Percentiles rank a stretch among this genome's conserved stretches.
These are phyloP conservation scores for Persicaria tinctoria DNA, from an alignment of 148 eudicot species.

Conservation along the genomic window DNA sequence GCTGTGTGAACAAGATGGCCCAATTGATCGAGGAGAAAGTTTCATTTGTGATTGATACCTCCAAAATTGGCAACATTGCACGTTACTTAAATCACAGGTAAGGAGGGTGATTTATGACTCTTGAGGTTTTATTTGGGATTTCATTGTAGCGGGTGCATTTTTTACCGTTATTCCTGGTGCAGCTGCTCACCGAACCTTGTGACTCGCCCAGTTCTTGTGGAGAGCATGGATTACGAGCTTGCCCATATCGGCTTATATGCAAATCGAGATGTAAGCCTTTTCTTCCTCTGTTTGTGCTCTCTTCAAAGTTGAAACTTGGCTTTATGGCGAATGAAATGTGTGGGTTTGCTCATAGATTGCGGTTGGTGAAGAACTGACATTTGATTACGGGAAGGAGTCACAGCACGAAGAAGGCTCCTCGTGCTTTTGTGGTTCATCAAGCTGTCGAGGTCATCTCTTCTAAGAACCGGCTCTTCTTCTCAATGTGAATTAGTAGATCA, in stretches of 20 bases:
- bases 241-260: constrained; percentile 87
- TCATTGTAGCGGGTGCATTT: background rate
- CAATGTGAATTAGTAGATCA: too few species aligned
- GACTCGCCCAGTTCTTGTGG: constrained; percentile 78
- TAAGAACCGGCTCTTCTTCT: constrained; percentile 16
- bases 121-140: background rate
- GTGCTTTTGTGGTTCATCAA: constrained; percentile 66
- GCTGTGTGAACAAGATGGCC: constrained; percentile 42
- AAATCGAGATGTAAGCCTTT: constrained; percentile 65
- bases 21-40: constrained; percentile 44
- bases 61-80: constrained; percentile 79
- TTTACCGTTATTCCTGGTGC: constrained; percentile 18
- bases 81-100: constrained; percentile 95
- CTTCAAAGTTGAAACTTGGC: background rate
- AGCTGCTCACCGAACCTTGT: constrained; percentile 94
- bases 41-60: constrained; percentile 59
- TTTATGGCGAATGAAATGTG: background rate
- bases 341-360: constrained; percentile 44
- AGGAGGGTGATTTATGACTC: constrained; percentile 19
- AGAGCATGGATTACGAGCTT: constrained; percentile 78
- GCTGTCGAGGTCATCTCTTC: constrained; percentile 66
- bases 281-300: constrained; percentile 12
- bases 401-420: constrained; percentile 52
- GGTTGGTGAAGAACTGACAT: constrained; percentile 75
- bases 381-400: constrained; percentile 43